Evolutionary conservation across 345 rosid species (phyloP).

Genomic region (Ricinus communis): DNA sequence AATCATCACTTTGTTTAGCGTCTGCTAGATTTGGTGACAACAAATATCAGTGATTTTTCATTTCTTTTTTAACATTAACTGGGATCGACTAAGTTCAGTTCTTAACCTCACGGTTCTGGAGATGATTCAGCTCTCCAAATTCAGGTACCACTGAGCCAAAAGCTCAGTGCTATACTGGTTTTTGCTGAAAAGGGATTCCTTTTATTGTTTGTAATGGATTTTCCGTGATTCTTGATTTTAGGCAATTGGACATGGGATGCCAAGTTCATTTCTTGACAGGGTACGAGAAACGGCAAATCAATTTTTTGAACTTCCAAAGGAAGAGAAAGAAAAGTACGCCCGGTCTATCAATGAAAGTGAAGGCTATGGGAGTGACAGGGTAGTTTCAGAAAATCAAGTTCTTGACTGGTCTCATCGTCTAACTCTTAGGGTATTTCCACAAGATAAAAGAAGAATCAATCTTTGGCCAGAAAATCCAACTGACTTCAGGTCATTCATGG

Average conservation of each 20-base stretch:
- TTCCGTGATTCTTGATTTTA: neutral
- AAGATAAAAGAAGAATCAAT: slow-evolving; percentile 38
- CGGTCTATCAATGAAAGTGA: slow-evolving; percentile 41
- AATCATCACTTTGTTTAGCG: no score
- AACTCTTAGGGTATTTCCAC: slow-evolving; percentile 43
- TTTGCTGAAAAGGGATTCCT: no score
- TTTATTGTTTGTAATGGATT: neutral
- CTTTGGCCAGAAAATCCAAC: slow-evolving; percentile 62
- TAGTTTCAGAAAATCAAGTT: slow-evolving; percentile 53
- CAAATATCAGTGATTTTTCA: no score
- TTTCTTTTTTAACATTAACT: no score
- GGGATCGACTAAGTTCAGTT: no score
- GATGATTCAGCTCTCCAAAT: no score
- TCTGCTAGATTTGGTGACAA: no score
- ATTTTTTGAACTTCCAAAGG: slow-evolving; percentile 31
- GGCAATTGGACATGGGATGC: slow-evolving; percentile 22
- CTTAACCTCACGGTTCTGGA: no score
- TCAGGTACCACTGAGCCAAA: no score
- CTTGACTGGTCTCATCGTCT: slow-evolving; percentile 71
- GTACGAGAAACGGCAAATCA: neutral
- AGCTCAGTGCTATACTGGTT: no score
- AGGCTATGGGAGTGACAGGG: slow-evolving; percentile 67
- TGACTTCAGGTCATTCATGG: slow-evolving; percentile 40
- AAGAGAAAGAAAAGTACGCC: slow-evolving; percentile 51
- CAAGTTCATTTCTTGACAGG: slow-evolving; percentile 10